A percentile compares a stretch with the other conserved stretches of the same genome.
Conservation (phyloP, 352 stramenopile genomes). For the Globisporangium cederbergense region DNA sequence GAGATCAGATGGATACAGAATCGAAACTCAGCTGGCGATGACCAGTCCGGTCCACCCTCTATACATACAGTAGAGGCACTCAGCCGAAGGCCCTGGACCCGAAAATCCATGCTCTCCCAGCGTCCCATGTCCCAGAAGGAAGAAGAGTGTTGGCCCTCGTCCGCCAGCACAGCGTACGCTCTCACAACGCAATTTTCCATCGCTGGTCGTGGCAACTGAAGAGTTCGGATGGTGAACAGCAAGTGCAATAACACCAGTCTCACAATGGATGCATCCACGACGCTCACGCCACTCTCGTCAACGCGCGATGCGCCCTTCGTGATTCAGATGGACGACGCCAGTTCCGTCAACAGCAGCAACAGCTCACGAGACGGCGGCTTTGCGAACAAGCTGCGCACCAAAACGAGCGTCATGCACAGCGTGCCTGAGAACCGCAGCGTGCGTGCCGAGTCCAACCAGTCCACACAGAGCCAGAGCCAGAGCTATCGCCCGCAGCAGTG, state of each 20-base stretch:
- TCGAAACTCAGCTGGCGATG: conserved; percentile 3
- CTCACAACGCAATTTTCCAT: conserved; percentile 5
- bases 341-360: background rate
- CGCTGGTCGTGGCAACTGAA: background rate
- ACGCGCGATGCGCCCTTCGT: conserved; percentile 14
- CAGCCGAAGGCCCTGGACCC: background rate
- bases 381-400: conserved; percentile 11
- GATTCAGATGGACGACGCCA: conserved; percentile 9
- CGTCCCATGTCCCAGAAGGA: background rate
- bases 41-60: conserved; percentile 1
- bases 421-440: conserved; percentile 12
- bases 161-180: background rate
- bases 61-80: background rate
- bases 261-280: background rate
- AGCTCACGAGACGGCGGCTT: background rate
- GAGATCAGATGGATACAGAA: conserved; percentile 4
- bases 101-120: conserved; percentile 10
- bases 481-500: background rate
- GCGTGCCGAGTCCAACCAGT: conserved; percentile 14
- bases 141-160: background rate
- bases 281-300: conserved; percentile 10
- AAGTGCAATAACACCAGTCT: conserved; percentile 1
- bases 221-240: background rate
- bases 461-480: conserved; percentile 13
- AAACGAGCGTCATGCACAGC: conserved; percentile 11